Evolutionary conservation across 257 asterid species (phyloP), one percentile per base, ranked within the genome.

Genomic region (Henckelia pumila): DNA sequence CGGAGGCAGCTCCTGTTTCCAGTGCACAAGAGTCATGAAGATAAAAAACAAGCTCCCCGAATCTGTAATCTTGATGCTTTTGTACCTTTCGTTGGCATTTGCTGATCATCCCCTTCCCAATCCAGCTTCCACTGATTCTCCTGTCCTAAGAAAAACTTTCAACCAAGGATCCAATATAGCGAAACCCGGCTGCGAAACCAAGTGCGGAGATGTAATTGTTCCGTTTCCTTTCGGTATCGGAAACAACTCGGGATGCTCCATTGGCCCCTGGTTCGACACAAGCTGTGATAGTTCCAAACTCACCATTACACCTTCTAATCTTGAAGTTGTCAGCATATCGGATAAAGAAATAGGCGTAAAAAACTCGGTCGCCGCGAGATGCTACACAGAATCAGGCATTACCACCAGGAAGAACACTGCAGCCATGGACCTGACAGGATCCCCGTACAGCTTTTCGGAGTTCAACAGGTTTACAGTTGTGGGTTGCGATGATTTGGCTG

Each of bases 161-260:
- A 25, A 57, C 14, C 53, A 69, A 19, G 76, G 69, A 0, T 50
- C 70, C 3, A 23, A 9, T 56, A 56, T 28, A 20, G 71, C 68
- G 1, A 78, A 66, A 20, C 58, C 71, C 0, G 68, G 68, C 62
- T 78, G 86, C 77, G 59, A 11, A 22, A 72, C 70, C 50, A 37
- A 49, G 59, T 83, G 89, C 6, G 89, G 86, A 0, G 35, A 70
- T 73, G 2, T 73, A 22, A 66, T 55, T 10, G 68, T 78, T 4
- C 32, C 62, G 4, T 58, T 56, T 21, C 73, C 73, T 7, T 69
- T 69, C 23, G 73, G 73, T 22, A 47, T 69, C 16, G 67, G 73
- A 8, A 6, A 23, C n/a, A 24, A 16, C 37, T 23, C 59, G 6
- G 49, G 59, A 22, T 69, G 73, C 22, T 59, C 66, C 0, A 59